A percentile compares a stretch with the other conserved stretches of the same genome.
Evolutionary conservation across 2,329 filamentous ascomycete genomes (phyloP).

Genomic region (Ophiostoma tasmaniense): DNA sequence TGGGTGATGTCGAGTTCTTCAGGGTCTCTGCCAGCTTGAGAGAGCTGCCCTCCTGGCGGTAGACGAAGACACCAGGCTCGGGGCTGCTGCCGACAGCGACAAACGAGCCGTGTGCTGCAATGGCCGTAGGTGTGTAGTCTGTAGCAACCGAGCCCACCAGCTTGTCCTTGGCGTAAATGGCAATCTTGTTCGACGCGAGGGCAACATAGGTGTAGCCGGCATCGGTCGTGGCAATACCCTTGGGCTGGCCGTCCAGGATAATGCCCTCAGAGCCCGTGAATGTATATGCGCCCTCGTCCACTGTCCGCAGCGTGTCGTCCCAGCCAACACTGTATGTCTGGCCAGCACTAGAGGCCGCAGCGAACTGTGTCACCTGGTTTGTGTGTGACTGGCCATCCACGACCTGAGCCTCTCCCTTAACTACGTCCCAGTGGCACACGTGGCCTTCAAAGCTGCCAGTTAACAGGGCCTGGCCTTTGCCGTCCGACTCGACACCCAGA

Average conservation of each 20-base stretch:
- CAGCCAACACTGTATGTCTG: slow-evolving; percentile 81
- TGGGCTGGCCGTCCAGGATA: slow-evolving; percentile 72
- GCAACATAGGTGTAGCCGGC: slow-evolving; percentile 48
- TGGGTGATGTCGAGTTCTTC: slow-evolving; percentile 58
- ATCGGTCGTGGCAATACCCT: slow-evolving; percentile 52
- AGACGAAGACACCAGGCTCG: slow-evolving; percentile 64
- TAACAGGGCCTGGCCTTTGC: slow-evolving; percentile 59
- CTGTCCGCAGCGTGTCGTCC: slow-evolving; percentile 81
- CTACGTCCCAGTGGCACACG: slow-evolving; percentile 74
- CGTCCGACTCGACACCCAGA: slow-evolving; percentile 48
- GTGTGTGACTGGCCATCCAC: slow-evolving; percentile 76
- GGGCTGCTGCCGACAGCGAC: slow-evolving; percentile 68
- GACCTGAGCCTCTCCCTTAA: slow-evolving; percentile 56
- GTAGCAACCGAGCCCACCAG: slow-evolving; percentile 52
- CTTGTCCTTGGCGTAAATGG: slow-evolving; percentile 51
- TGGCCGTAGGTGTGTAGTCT: slow-evolving; percentile 54
- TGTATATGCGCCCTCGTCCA: slow-evolving; percentile 65
- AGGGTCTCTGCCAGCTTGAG: slow-evolving; percentile 50
- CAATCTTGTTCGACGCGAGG: slow-evolving; percentile 39
- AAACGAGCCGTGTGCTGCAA: slow-evolving; percentile 58
- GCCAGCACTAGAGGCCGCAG: slow-evolving; percentile 48
- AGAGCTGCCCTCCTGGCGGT: slow-evolving; percentile 51
- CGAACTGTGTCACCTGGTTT: slow-evolving; percentile 75
- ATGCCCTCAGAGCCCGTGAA: slow-evolving; percentile 57
- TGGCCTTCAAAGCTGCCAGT: slow-evolving; percentile 90